Percentiles rank a stretch among this genome's conserved stretches.
These are phyloP conservation scores for Volvox carteri DNA, from an alignment of 163 green algal species.

Conservation along the genomic window DNA sequence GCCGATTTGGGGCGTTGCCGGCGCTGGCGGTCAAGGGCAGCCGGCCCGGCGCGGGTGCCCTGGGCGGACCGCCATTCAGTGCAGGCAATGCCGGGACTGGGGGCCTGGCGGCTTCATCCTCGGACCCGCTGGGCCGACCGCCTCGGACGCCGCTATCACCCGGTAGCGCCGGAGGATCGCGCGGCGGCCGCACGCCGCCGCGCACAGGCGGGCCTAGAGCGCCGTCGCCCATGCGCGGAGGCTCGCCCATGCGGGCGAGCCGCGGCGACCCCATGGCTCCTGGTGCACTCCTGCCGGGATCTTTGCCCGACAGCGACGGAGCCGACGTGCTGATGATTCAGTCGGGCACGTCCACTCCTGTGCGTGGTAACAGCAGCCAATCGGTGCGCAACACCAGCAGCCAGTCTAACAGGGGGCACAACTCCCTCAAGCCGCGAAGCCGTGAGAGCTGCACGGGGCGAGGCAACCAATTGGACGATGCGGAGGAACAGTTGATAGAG, in stretches of 20 bases:
- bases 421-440: constrained; percentile 36
- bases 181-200: constrained; percentile 42
- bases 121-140: constrained; percentile 18
- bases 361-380: constrained; percentile 44
- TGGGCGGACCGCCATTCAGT: background rate
- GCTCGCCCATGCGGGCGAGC: constrained; percentile 4
- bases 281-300: constrained; percentile 17
- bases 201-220: background rate
- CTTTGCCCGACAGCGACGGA: constrained; percentile 18
- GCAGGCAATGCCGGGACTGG: background rate
- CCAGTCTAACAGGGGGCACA: background rate
- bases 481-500: constrained; percentile 57
- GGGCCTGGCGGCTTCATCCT: background rate
- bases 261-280: background rate
- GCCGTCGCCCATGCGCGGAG: constrained; percentile 29
- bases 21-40: constrained; percentile 41
- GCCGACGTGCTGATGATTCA: constrained; percentile 51
- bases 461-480: constrained; percentile 26
- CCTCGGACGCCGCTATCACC: constrained; percentile 47
- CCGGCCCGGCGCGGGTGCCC: background rate
- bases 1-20: constrained; percentile 36
- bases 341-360: constrained; percentile 18
- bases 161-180: background rate
- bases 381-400: constrained; percentile 25
- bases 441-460: background rate